Evolutionary conservation across 192 early-diverging fungal species (phyloP), one percentile per base, ranked within the genome.

Genomic region (Haplosporangium gracile): DNA sequence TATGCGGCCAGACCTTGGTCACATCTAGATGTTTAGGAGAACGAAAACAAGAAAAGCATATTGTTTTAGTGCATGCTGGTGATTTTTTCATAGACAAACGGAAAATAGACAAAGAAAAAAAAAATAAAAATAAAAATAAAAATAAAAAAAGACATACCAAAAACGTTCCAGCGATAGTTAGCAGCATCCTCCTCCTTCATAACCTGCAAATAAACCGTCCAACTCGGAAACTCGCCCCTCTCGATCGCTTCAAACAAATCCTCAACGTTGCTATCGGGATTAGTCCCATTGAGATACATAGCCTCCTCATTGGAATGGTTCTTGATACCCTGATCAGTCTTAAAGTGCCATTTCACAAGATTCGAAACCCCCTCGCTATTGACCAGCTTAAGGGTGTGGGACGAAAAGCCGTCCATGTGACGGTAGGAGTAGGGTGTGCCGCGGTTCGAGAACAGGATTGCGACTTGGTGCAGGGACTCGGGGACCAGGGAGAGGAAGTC

Each of bases 261-360:
- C 51, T 90, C 90, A 22, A 92, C 93, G 70, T 91, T 87, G 68
- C 92, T 95, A 88, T 97, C 95, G 38, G 96, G 95, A 71, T 96
- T 90, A 43, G 83, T 81, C 39, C 92, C 91, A 47, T 88, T 90
- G 29, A 95, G 76, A 43, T 89, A 75, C 51, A 77, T 83, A 49
- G 94, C 95, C 72, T 95, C 91, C 68, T 91, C 93, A 72, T 89
- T 91, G 34, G 88, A 81, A 34, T 94, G 77, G 89, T 92, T 94
- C 90, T 95, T 93, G 89, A 93, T 92, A 51, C 96, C 96, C 81
- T 93, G 93, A 79, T 94, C 89, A 72, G 95, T 93, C 78, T 91
- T 93, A 89, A 92, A 95, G 90, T 97, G 96, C 93, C 94, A 95
- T 90, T 97, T 97, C 89, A 95, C 95, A 74, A 94, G 95, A 40